Evolutionary conservation across 331 rosid genomes (phyloP).

Genomic region (Malus hybrid): DNA sequence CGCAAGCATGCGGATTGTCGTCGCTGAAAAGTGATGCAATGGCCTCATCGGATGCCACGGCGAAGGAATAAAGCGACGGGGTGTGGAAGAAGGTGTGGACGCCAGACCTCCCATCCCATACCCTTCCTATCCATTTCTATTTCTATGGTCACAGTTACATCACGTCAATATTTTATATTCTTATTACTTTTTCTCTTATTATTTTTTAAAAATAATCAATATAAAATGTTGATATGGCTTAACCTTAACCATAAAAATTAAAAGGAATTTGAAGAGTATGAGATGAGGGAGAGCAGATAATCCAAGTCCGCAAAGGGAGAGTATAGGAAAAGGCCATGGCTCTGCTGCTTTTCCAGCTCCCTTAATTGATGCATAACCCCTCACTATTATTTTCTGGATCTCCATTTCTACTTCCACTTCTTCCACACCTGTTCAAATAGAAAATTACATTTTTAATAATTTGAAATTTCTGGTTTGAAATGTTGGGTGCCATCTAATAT

Average conservation of each 20-base stretch:
- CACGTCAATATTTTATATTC: too few relatives aligned
- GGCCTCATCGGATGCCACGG: slow-evolving; percentile 80
- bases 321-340: slow-evolving; percentile 81
- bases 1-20: slow-evolving; percentile 89
- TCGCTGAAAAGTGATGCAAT: slow-evolving; percentile 82
- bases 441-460: background rate
- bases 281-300: too few relatives aligned
- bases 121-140: too few relatives aligned
- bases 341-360: slow-evolving; percentile 75
- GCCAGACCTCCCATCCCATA: slow-evolving; percentile 1
- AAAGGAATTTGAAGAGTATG: too few relatives aligned
- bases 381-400: slow-evolving; percentile 63
- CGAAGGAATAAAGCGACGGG: slow-evolving; percentile 67
- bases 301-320: too few relatives aligned
- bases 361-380: slow-evolving; percentile 66
- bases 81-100: slow-evolving; percentile 87
- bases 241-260: too few relatives aligned
- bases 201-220: too few relatives aligned
- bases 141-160: too few relatives aligned
- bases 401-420: slow-evolving; percentile 91
- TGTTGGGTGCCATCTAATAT: background rate
- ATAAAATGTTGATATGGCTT: too few relatives aligned
- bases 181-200: too few relatives aligned
- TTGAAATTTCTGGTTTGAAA: background rate
- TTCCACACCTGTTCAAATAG: slow-evolving; percentile 49